A percentile compares a stretch with the other conserved stretches of the same genome.
phyloP scores from a whole-genome alignment of 208 protist genomes.

The Acanthamoeba healyi region DNA sequence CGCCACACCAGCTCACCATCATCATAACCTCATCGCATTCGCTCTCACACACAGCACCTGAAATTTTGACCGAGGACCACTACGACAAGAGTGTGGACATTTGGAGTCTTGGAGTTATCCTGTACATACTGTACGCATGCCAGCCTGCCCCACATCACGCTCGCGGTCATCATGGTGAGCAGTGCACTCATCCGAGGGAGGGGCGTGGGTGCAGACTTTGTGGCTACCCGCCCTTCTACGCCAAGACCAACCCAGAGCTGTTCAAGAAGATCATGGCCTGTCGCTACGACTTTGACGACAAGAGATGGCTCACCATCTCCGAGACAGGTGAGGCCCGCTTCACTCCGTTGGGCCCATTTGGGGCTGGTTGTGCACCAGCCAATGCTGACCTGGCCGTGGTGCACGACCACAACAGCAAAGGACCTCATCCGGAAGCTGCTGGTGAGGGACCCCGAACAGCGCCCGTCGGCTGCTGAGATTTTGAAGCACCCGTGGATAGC shows the following conservation, averaged over 20 bases:
- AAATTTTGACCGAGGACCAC: conserved; percentile 66
- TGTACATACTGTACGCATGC: neutral
- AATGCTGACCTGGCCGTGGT: too few relatives aligned
- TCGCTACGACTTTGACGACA: conserved; percentile 81
- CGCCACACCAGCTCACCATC: too few relatives aligned
- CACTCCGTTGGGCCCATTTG: too few relatives aligned
- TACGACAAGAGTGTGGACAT: conserved; percentile 72
- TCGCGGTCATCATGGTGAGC: too few relatives aligned
- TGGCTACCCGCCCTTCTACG: conserved; percentile 86
- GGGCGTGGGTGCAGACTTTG: conserved; percentile 70
- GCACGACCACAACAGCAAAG: conserved; percentile 68
- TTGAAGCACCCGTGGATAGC: conserved; percentile 85
- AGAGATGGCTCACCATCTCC: conserved; percentile 61
- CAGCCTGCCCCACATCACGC: too few relatives aligned
- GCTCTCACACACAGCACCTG: neutral
- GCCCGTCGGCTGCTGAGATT: conserved; percentile 80
- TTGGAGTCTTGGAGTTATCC: conserved; percentile 22
- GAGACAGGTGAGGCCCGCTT: neutral
- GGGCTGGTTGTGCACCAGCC: too few relatives aligned
- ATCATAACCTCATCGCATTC: neutral
- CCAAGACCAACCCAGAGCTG: conserved; percentile 81
- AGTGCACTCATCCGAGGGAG: too few relatives aligned
- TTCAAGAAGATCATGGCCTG: conserved; percentile 85
- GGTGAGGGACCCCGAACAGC: conserved; percentile 79
- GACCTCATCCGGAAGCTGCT: conserved; percentile 84